A percentile compares a stretch with the other conserved stretches of the same genome.
phyloP scores from a whole-genome alignment of 352 stramenopile genomes.

The Elongisporangium senticosum region DNA sequence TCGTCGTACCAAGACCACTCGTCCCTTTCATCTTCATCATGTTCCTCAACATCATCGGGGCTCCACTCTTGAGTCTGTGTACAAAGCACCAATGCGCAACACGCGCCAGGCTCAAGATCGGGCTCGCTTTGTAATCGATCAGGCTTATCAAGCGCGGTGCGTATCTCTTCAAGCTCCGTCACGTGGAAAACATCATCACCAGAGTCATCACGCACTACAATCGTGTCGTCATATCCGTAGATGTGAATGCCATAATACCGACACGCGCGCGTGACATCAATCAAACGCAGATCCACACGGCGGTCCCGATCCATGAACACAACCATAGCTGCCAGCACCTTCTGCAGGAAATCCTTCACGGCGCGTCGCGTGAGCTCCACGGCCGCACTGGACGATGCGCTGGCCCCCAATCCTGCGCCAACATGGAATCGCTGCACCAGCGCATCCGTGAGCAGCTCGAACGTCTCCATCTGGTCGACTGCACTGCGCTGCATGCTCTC shows the following conservation, averaged over 20 bases:
- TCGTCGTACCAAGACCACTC: slow-evolving; percentile 62
- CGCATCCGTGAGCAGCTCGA: slow-evolving; percentile 33
- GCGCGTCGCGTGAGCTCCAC: slow-evolving; percentile 31
- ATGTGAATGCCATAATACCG: slow-evolving; percentile 58
- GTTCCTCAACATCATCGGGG: slow-evolving; percentile 6
- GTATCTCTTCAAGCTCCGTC: slow-evolving; percentile 64
- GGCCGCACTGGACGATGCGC: slow-evolving; percentile 25
- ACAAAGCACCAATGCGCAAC: slow-evolving; percentile 59
- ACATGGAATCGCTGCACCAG: slow-evolving; percentile 64
- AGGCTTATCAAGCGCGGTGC: slow-evolving; percentile 15
- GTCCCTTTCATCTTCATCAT: slow-evolving; percentile 40
- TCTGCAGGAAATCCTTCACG: slow-evolving; percentile 45
- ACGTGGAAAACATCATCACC: slow-evolving; percentile 39
- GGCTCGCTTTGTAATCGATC: slow-evolving; percentile 31
- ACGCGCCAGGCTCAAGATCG: slow-evolving; percentile 43
- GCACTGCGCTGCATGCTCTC: neutral
- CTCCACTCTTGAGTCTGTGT: slow-evolving; percentile 40
- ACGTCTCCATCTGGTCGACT: slow-evolving; percentile 4
- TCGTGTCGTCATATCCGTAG: slow-evolving; percentile 82
- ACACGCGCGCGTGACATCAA: slow-evolving; percentile 66
- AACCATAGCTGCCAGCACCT: slow-evolving; percentile 46
- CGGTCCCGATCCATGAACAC: slow-evolving; percentile 40
- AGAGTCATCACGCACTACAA: slow-evolving; percentile 26
- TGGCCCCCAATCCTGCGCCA: slow-evolving; percentile 56
- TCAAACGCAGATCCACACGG: slow-evolving; percentile 36